phyloP scores from a whole-genome alignment of 2,329 filamentous ascomycete species.

The Sporothrix sp. region DNA sequence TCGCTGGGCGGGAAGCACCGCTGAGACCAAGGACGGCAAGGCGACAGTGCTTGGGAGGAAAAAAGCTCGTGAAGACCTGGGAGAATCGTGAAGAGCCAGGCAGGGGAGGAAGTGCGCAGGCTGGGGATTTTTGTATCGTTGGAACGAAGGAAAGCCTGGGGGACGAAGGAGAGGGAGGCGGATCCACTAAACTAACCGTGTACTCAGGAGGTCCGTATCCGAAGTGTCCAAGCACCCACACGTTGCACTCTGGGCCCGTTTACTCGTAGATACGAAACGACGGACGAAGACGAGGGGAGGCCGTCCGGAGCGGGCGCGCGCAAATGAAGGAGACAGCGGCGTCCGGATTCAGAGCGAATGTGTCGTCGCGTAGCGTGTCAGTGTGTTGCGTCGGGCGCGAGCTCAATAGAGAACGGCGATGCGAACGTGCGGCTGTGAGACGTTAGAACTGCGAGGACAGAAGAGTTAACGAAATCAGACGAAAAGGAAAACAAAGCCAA shows the following conservation, averaged over 20 bases:
- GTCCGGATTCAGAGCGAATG: not conserved
- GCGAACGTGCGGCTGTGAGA: not conserved
- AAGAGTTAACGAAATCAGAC: not conserved
- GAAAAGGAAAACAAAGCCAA: not conserved
- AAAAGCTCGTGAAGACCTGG: not conserved
- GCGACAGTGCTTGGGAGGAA: not conserved
- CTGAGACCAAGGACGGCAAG: not conserved
- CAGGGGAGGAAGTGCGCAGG: not conserved
- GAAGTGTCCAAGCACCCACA: conserved; percentile 16
- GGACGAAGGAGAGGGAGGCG: not conserved
- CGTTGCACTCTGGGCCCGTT: conserved; percentile 9
- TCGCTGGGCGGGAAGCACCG: not conserved
- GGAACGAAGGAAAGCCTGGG: not conserved
- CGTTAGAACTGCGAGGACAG: not conserved
- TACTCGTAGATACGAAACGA: conserved; percentile 12
- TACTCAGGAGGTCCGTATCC: conserved; percentile 6
- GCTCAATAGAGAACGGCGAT: not conserved
- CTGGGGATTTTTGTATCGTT: conserved; percentile 11
- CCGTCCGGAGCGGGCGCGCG: conserved; percentile 4
- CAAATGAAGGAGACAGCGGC: not conserved
- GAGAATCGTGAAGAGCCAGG: not conserved
- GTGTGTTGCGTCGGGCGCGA: too few relatives aligned
- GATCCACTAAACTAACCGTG: conserved; percentile 11
- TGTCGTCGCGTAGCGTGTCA: too few relatives aligned
- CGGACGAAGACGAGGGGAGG: conserved; percentile 9